Base-by-base conservation (phyloP, 2,329 filamentous ascomycete species). In the Emericellopsis atlantica region DNA sequence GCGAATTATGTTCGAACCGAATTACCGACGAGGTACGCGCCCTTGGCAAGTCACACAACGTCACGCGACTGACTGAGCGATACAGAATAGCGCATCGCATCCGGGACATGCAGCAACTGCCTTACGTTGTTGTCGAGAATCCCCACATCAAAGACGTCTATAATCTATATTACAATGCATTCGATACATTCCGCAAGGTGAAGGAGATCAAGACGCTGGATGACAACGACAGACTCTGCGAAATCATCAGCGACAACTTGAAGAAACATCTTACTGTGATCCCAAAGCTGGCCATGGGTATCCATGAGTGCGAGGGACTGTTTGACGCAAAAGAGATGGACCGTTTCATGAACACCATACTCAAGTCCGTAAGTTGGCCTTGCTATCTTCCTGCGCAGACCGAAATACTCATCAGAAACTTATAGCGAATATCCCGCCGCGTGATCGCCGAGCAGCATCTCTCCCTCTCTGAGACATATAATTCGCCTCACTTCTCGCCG, bases 391-490 rank as follows among this genome's bases (percentile, higher is more conserved):
- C 32, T 8, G 9, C 23, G 23, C 10, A 21, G 10, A 24, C 12
- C 22, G 12, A 16, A 15, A 26, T 22, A 22, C 10, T 24, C 24
- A 14, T 22, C 36, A 14, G 10, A 14, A n/a, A n/a, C 15, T 21
- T 18, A 12, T 49, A 92, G 84, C 78, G 92, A 44, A 98, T 98
- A 50, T 95, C 89, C 36, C 81, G 92, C 44, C 79, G 93, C 46
- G 92, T 96, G 49, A 98, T 98, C 55, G 92, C 92, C 29, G 92
- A 98, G 61, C 92, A 98, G 54, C 92, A 98, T 56, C 77, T 98
- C 32, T 88, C 92, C 9, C 73, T 98, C 15, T 95, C 89, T 5
- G 89, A 96, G 50, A 95, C 89, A 2, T 96, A 89, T 66, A 82
- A 92, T 58, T 84, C 85, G 0, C 82, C 85, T 2, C 89, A 85